Percentiles rank a stretch among this genome's conserved stretches.
phyloP scores from a whole-genome alignment of 2,329 filamentous ascomycete genomes.

The Colletotrichum brevisporum region DNA sequence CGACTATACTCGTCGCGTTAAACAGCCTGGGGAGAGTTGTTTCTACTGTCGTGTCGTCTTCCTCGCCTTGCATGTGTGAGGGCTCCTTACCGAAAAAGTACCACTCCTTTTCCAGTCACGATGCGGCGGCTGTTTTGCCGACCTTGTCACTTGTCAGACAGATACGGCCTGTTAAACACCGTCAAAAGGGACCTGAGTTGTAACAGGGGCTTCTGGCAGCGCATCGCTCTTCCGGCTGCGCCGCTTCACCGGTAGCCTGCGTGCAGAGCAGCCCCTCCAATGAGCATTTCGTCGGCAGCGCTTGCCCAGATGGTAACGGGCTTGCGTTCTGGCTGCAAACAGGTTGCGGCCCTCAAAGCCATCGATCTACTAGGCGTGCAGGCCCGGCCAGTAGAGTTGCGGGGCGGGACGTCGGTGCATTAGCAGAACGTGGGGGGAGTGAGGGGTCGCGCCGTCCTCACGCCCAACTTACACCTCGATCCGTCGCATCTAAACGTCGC shows the following conservation, averaged over 20 bases:
- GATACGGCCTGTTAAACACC: too few relatives aligned
- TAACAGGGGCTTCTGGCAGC: too few relatives aligned
- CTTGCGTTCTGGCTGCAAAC: constrained; percentile 24
- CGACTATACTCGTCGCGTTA: too few relatives aligned
- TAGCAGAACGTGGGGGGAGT: constrained; percentile 51
- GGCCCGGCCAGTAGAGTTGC: constrained; percentile 22
- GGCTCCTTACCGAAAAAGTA: too few relatives aligned
- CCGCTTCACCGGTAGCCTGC: background rate
- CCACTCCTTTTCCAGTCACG: too few relatives aligned
- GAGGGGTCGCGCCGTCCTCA: constrained; percentile 41
- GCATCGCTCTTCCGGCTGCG: too few relatives aligned
- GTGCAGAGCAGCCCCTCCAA: constrained; percentile 13
- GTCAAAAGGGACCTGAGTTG: too few relatives aligned
- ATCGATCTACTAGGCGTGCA: background rate
- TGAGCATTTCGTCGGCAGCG: constrained; percentile 12
- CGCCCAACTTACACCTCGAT: constrained; percentile 31
- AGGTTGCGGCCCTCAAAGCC: constrained; percentile 4
- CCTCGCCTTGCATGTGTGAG: too few relatives aligned
- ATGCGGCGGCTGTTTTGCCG: too few relatives aligned
- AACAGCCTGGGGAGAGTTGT: too few relatives aligned
- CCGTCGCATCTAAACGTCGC: constrained; percentile 33
- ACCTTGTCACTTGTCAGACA: too few relatives aligned
- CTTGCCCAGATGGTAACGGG: constrained; percentile 9
- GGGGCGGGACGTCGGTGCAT: constrained; percentile 43
- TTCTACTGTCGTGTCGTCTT: too few relatives aligned